Conservation (phyloP, 306 rosid genomes). For the Calophaca sinica region DNA sequence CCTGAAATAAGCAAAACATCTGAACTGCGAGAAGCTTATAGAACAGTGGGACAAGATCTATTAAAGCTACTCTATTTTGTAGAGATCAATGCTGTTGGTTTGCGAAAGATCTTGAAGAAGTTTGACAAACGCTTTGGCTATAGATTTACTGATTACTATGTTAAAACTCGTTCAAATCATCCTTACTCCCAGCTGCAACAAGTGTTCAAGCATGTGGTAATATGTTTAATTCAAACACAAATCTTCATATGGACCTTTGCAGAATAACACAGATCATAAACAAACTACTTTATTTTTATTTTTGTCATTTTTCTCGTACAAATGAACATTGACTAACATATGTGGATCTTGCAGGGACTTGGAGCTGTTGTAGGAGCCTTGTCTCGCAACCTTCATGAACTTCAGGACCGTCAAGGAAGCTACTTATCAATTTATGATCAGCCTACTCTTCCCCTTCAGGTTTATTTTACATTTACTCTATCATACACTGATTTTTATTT, state of each 20-base stretch:
- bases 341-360: conserved; percentile 68
- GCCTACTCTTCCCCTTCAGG: conserved; percentile 84
- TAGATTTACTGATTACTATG: conserved; percentile 90
- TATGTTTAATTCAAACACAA: conserved; percentile 47
- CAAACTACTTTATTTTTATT: not conserved
- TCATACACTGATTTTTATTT: not conserved
- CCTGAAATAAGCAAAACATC: conserved; percentile 71
- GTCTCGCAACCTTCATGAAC: conserved; percentile 97
- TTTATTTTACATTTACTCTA: conserved; percentile 47
- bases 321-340: conserved; percentile 47
- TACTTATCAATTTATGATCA: conserved; percentile 94
- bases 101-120: conserved; percentile 97
- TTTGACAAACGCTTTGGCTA: conserved; percentile 96
- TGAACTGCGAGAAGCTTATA: conserved; percentile 81
- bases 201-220: conserved; percentile 99
- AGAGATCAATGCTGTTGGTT: conserved; percentile 93
- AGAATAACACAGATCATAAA: conserved; percentile 15
- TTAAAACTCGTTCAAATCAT: conserved; percentile 96
- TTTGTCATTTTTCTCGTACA: not conserved
- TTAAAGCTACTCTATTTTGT: conserved; percentile 86
- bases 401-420: conserved; percentile 96
- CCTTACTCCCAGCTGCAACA: conserved; percentile 99
- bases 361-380: conserved; percentile 99
- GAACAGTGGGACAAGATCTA: conserved; percentile 81
- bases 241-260: not conserved